Base-by-base conservation (phyloP, 768 basidiomycete genomes). In the Tulasnella calospora region DNA sequence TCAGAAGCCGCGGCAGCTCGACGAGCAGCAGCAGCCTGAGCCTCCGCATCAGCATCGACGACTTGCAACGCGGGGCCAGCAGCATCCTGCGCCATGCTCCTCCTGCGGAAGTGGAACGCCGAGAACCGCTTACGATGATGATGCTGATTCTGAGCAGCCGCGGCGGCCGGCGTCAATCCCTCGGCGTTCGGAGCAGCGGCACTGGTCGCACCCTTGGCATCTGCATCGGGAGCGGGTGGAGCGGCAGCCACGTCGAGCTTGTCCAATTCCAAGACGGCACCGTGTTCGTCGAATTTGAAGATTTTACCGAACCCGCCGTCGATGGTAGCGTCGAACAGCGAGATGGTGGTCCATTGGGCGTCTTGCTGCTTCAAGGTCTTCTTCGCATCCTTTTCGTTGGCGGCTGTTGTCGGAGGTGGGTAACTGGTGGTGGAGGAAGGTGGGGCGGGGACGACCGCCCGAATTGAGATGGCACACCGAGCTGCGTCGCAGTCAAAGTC, bases 401-500 rank as follows among this genome's bases (percentile, higher is more conserved):
- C 23, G 61, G 57, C 23, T n/a, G 71, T 85, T 84, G 71, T 85
- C 84, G 51, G 90, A 89, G 9, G 44, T 15, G 44, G 89, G 90
- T 79, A 92, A 90, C 40, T 88, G 38, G 38, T 40, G 5, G 30
- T 47, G 5, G 77, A 78, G 15, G 82, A 74, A 23, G 80, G 77
- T 17, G 81, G 77, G 2, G 91, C 88, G 6, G 91, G 88, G 0
- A 94, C 86, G 44, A 94, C 86, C 71, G 95, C 91, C 80, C 93
- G 88, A 27, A 98, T 89, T 47, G 91, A 90, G 79, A 98, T 90
- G 30, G 88, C 89, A 82, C 94, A 95, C 81, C 91, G 92, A 10
- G 95, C 92, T 0, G 95, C 91, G 79, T 95, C 94, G 80, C 93
- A 94, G 83, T 98, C 96, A 84, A 93, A 98, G 83, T 93, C 92